Conservation (phyloP, 495 filamentous ascomycete genomes). For the Cercophora newfieldiana region DNA sequence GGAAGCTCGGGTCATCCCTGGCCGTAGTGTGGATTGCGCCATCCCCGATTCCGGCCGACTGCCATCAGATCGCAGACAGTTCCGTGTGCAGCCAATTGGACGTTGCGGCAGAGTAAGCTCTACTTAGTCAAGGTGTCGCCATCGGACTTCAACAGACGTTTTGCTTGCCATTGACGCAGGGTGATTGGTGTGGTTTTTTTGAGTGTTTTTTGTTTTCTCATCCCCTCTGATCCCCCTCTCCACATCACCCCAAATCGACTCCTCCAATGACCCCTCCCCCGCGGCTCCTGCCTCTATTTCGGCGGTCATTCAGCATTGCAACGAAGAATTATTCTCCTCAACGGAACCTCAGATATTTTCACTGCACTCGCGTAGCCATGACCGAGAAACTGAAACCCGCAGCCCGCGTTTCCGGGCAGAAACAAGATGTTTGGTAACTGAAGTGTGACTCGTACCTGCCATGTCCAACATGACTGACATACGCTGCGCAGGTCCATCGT, state of each 20-base stretch:
- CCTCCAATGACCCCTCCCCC: not conserved
- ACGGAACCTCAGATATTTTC: constrained; percentile 21
- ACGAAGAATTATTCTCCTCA: not conserved
- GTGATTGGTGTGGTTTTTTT: constrained; percentile 1
- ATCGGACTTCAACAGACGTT: not conserved
- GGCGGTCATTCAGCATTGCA: constrained; percentile 7
- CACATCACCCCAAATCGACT: not conserved
- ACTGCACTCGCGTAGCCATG: constrained; percentile 29
- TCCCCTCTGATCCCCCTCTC: not conserved
- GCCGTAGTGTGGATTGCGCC: not conserved
- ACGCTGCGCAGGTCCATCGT: constrained; percentile 84
- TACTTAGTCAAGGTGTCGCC: not conserved
- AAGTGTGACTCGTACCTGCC: not conserved
- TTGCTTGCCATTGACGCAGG: not conserved
- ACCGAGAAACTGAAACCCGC: constrained; percentile 63
- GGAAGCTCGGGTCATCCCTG: not conserved
- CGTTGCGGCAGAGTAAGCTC: not conserved
- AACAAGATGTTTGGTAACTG: constrained; percentile 90
- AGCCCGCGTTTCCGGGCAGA: constrained; percentile 71
- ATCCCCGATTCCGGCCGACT: constrained; percentile 7
- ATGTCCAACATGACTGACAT: not conserved
- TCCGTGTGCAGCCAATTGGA: not conserved
- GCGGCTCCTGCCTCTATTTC: not conserved
- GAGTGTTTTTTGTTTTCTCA: not conserved
- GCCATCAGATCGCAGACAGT: not conserved